Evolutionary conservation across 2,329 filamentous ascomycete species (phyloP).

Genomic region (Fusarium protoensiforme): DNA sequence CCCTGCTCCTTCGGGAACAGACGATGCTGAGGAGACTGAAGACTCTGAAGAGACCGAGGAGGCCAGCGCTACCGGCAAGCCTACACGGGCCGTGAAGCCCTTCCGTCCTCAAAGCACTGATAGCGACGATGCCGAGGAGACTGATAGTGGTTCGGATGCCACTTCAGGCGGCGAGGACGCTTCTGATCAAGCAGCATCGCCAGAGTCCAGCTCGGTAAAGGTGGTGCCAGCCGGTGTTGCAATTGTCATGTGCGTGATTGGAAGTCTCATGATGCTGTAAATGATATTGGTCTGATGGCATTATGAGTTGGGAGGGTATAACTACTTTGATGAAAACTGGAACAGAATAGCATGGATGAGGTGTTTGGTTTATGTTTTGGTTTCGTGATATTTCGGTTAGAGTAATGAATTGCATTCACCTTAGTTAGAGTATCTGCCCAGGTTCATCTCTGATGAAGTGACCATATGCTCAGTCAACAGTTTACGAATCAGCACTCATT

Average conservation of each 20-base stretch:
- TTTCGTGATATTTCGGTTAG: neutral
- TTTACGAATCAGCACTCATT: too few relatives aligned
- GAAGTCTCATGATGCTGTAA: slow-evolving; percentile 24
- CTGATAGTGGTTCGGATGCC: neutral
- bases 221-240: neutral
- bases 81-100: slow-evolving; percentile 23
- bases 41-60: neutral
- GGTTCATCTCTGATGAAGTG: too few relatives aligned
- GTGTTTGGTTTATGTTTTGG: slow-evolving; percentile 1
- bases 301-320: neutral
- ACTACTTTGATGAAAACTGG: neutral
- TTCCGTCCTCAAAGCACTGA: slow-evolving; percentile 17
- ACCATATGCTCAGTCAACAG: too few relatives aligned
- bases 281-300: neutral
- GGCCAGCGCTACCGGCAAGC: neutral
- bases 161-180: neutral
- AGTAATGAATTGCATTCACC: neutral
- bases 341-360: slow-evolving; percentile 5
- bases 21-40: neutral
- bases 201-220: neutral
- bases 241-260: slow-evolving; percentile 27
- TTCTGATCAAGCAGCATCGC: neutral
- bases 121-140: slow-evolving; percentile 10
- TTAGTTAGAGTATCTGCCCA: neutral
- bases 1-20: slow-evolving; percentile 2